Conservation (phyloP, 257 asterid species). For the Buddleja alternifolia region DNA sequence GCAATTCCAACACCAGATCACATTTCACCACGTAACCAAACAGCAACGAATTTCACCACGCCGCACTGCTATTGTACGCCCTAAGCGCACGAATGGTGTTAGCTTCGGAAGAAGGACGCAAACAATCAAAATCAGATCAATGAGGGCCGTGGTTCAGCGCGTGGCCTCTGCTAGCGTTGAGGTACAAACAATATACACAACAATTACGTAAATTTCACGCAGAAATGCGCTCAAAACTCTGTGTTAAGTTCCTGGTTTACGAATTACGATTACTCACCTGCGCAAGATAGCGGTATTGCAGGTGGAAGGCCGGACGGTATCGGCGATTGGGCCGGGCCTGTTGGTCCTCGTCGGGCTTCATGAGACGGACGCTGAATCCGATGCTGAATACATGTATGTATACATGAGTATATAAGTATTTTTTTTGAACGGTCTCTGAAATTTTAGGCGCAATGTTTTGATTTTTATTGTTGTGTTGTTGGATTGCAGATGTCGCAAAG, state of each 20-base stretch:
- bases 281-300: conserved; percentile 35
- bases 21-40: conserved; percentile 27
- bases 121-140: conserved; percentile 48
- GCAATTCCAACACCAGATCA: conserved; percentile 22
- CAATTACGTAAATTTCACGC: conserved; percentile 7
- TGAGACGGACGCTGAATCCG: conserved; percentile 67
- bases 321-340: conserved; percentile 81
- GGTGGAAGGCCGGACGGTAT: conserved; percentile 78
- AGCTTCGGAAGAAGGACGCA: conserved; percentile 33
- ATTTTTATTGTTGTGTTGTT: conserved; percentile 21
- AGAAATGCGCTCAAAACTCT: not conserved
- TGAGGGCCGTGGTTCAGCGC: conserved; percentile 90
- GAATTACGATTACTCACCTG: conserved; percentile 28
- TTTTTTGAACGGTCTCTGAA: not conserved
- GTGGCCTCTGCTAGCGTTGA: conserved; percentile 88
- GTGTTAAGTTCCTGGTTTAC: not conserved
- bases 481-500: conserved; percentile 86
- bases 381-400: conserved; percentile 75
- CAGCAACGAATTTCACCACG: conserved; percentile 16
- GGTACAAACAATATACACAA: conserved; percentile 36
- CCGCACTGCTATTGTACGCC: conserved; percentile 41
- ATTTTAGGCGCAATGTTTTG: conserved; percentile 1
- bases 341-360: conserved; percentile 85
- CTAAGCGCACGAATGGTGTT: conserved; percentile 30
- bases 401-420: not conserved